phyloP scores from a whole-genome alignment of 2,329 filamentous ascomycete genomes.

The Penicillium sp. region DNA sequence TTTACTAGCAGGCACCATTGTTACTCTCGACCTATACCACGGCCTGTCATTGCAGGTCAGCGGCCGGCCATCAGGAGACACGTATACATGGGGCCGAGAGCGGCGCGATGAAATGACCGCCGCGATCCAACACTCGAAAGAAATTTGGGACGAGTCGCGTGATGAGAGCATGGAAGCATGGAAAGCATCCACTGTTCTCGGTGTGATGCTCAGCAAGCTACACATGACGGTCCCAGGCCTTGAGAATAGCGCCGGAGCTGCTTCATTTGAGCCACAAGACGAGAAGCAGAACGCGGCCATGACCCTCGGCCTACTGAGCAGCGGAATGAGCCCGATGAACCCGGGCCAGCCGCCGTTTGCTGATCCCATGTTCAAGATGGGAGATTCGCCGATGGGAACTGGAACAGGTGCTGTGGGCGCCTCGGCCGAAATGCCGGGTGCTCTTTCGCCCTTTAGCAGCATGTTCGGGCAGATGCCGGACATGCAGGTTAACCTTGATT shows the following conservation, averaged over 20 bases:
- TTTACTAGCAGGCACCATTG: conserved; percentile 77
- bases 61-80: conserved; percentile 35
- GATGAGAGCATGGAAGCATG: conserved; percentile 83
- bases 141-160: conserved; percentile 76
- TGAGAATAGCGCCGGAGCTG: conserved; percentile 21
- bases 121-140: conserved; percentile 67
- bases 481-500: conserved; percentile 58
- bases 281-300: conserved; percentile 65
- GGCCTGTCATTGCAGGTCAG: conserved; percentile 33
- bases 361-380: conserved; percentile 29
- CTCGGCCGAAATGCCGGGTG: conserved; percentile 38
- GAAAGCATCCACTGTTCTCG: conserved; percentile 78
- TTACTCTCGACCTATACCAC: conserved; percentile 78
- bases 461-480: conserved; percentile 57
- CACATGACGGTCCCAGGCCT: conserved; percentile 34
- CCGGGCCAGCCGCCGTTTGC: conserved; percentile 29
- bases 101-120: conserved; percentile 69
- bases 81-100: conserved; percentile 48
- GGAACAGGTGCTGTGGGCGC: conserved; percentile 21
- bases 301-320: conserved; percentile 67
- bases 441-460: conserved; percentile 51
- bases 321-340: conserved; percentile 55
- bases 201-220: conserved; percentile 79
- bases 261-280: conserved; percentile 45
- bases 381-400: conserved; percentile 26